A percentile compares a stretch with the other conserved stretches of the same genome.
Conservation (phyloP, 306 rosid genomes). For the Vicia sativa region DNA sequence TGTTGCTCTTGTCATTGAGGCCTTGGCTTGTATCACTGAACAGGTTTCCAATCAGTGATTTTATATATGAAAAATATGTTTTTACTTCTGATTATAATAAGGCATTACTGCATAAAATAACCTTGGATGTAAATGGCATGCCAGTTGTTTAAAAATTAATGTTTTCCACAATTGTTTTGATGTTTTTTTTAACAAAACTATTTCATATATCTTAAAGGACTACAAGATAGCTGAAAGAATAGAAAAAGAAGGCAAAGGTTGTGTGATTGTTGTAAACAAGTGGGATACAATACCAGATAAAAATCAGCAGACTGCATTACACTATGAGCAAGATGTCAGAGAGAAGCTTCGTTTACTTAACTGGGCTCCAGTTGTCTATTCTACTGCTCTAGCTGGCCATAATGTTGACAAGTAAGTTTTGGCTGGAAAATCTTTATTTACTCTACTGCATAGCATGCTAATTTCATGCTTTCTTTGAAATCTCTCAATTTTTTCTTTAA, state of each 20-base stretch:
- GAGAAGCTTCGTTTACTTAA: conserved; percentile 80
- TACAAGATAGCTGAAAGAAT: conserved; percentile 93
- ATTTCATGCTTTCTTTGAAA: conserved; percentile 28
- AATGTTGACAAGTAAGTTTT: conserved; percentile 86
- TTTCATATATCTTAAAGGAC: conserved; percentile 60
- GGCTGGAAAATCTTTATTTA: conserved; percentile 18
- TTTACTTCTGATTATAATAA: conserved; percentile 21
- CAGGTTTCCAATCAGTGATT: conserved; percentile 56
- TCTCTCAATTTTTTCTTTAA: conserved; percentile 24
- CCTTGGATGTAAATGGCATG: conserved; percentile 10
- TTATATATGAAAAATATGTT: conserved; percentile 1
- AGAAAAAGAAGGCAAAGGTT: conserved; percentile 91
- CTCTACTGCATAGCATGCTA: conserved; percentile 13
- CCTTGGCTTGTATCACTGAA: conserved; percentile 94
- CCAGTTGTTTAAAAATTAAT: conserved; percentile 19
- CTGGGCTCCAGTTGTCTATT: conserved; percentile 94
- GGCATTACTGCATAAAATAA: conserved; percentile 19
- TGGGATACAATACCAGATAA: conserved; percentile 98
- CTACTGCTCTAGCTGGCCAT: conserved; percentile 85
- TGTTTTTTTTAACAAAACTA: not conserved
- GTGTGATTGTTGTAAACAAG: conserved; percentile 92
- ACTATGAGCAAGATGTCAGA: conserved; percentile 90
- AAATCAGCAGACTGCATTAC: conserved; percentile 84
- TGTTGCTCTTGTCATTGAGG: conserved; percentile 95
- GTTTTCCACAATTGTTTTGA: conserved; percentile 1